phyloP scores from a whole-genome alignment of 768 basidiomycete genomes.

The Clavulina sp. region DNA sequence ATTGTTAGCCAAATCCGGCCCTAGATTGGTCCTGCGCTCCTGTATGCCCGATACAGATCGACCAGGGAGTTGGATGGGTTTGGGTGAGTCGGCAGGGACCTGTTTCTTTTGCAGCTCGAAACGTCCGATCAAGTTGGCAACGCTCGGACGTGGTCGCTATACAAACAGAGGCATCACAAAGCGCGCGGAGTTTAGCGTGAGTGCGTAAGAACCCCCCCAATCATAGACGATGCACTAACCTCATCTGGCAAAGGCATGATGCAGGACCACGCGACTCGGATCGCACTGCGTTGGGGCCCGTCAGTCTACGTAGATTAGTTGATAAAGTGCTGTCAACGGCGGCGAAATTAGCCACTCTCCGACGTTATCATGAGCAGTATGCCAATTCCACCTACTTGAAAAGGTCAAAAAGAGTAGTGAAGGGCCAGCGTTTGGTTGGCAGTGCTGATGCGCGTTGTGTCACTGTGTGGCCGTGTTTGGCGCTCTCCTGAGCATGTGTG shows the following conservation, averaged over 20 bases:
- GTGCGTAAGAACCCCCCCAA: not conserved
- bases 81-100: slow-evolving; percentile 21
- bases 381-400: too few relatives aligned
- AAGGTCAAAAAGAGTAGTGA: too few relatives aligned
- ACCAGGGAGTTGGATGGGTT: not conserved
- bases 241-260: not conserved
- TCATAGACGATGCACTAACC: not conserved
- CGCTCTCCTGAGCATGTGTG: too few relatives aligned
- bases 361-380: too few relatives aligned
- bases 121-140: slow-evolving; percentile 78
- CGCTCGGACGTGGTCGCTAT: slow-evolving; percentile 71
- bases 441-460: too few relatives aligned
- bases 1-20: not conserved
- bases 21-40: not conserved
- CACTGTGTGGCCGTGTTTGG: too few relatives aligned
- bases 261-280: too few relatives aligned
- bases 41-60: not conserved
- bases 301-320: too few relatives aligned
- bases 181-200: not conserved
- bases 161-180: slow-evolving; percentile 54
- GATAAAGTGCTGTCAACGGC: too few relatives aligned
- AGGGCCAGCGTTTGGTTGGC: too few relatives aligned
- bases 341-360: too few relatives aligned
- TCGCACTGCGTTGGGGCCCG: too few relatives aligned
- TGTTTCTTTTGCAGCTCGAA: slow-evolving; percentile 72